Evolutionary conservation across 2,329 filamentous ascomycete genomes (phyloP), one percentile per base, ranked within the genome.

Genomic region (Nothomitra cinnamomea): DNA sequence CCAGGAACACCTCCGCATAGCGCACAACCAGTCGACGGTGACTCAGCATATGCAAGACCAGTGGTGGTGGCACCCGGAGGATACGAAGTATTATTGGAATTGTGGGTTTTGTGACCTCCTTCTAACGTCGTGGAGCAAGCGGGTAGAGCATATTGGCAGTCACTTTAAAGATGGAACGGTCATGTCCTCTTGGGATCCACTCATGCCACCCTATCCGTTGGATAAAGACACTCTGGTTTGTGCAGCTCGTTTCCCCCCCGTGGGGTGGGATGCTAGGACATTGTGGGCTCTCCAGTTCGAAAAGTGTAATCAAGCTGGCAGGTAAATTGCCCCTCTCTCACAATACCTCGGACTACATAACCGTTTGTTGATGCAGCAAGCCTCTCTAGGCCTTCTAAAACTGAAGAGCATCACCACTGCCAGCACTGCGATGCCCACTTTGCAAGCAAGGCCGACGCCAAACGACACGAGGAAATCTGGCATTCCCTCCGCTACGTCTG

Each of bases 141-240:
- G 57, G 41, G 53, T 57, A 50, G 43, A 57, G 22, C 57, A 58
- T 53, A 51, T 58, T 22, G 53, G 45, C 15, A 50, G 55, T 40
- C 57, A 58, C 47, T 57, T 56, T 52, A 45, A 58, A 28, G 36
- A 54, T 6, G 54, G 54, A 25, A 45, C 24, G 13, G 55, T 42
- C 40, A 56, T 58, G 56, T 19, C 54, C 21, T 56, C 54, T 19
- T 58, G 57, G 57, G 50, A 57, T 48, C 55, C 55, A 17, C 51
- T 56, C 21, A 4, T 15, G 12, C 2, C 43, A 8, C 43, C 43
- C 3, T 3, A 13, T 13, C 43, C 43, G 12, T 15, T 47, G 4
- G 3, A 47, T 12, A 25, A 25, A 13, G 19, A 25, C 6, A 3
- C 12, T 17, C 6, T 47, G 10, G 17, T 24, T 10, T 15, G 35